Base-by-base conservation (phyloP, 1,284 basidiomycete species). In the Retiboletus flavoniger region DNA sequence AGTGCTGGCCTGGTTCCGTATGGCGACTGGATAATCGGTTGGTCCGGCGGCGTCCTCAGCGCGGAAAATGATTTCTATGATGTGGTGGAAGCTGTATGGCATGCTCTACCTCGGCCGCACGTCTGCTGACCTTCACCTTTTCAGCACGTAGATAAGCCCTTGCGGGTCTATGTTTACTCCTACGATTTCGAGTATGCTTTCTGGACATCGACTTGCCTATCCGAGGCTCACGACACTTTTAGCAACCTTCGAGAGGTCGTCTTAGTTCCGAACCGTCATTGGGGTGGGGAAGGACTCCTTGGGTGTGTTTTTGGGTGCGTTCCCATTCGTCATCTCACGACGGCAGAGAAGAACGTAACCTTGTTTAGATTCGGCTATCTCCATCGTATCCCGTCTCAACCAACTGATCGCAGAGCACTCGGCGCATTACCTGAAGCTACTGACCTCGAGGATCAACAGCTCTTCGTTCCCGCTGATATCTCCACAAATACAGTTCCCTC, bases 61-160 rank as follows among this genome's bases (percentile, higher is more conserved):
- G 86, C 91, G n/a, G 96, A 99, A 72, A 89, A 89, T 58, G 95
- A 98, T 68, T 98, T 99, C 66, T 98, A 98, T 72, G 93, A 97
- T 59, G 78, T 99, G 3, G 93, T 99, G 29, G 97, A 98, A 76
- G 84, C 88, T 39, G 92, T 93, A 70, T 61, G 87, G 73, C 17
- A 10, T 39, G 49, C 47, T 56, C 42, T 45, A 24, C 48, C 54
- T 42, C 43, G 11, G 24, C 17, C 16, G 31, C 42, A 35, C 55
- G 32, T 29, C 53, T 39, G 35, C 57, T 68, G 57, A 63, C 49
- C 41, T 44, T 2, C 7, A 7, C 55, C 35, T 49, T 51, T 55
- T 9, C 60, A 95, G 90, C 94, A 98, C 72, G 82, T 92, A 50
- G 95, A 98, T 65, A 95, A 93, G 71, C 92, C 95, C 7, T 73